Percentiles rank a stretch among this genome's conserved stretches.
Conservation (phyloP, 2,329 filamentous ascomycete species). For the Xylaria sp. region DNA sequence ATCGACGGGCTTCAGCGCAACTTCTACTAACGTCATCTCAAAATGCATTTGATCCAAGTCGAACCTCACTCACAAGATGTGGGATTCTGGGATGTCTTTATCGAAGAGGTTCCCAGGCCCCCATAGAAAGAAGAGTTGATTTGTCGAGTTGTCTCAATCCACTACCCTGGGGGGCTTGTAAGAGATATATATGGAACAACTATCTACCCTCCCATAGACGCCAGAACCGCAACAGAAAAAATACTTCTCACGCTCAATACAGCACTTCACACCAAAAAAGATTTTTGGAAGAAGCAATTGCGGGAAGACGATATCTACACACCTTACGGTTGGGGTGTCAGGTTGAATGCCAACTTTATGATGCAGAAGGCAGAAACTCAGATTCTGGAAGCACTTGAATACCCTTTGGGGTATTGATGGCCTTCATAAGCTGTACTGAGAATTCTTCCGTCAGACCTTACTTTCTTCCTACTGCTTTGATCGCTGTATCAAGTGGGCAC, state of each 20-base stretch:
- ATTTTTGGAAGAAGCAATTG: constrained; percentile 1
- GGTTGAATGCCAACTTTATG: constrained; percentile 4
- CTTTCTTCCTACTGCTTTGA: not conserved
- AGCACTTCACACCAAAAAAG: not conserved
- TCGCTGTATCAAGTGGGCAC: not conserved
- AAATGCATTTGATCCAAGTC: not conserved
- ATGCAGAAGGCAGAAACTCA: constrained; percentile 13
- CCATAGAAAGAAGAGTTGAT: constrained; percentile 29
- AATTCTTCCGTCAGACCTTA: not conserved
- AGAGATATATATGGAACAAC: constrained; percentile 2
- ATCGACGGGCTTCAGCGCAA: not conserved
- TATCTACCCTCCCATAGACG: not conserved
- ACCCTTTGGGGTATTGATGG: not conserved
- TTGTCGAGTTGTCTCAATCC: constrained; percentile 16
- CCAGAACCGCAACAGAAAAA: not conserved
- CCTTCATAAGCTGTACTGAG: constrained; percentile 12
- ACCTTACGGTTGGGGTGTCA: constrained; percentile 20
- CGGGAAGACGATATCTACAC: not conserved
- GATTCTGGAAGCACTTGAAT: constrained; percentile 9
- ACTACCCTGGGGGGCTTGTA: constrained; percentile 24
- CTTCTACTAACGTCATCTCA: not conserved
- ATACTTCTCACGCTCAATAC: not conserved
- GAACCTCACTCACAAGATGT: not conserved
- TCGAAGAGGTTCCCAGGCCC: constrained; percentile 1
- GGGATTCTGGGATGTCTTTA: constrained; percentile 26